Evolutionary conservation across 164 flowering plant genomes (phyloP).

Genomic region (Kingdonia uniflora): DNA sequence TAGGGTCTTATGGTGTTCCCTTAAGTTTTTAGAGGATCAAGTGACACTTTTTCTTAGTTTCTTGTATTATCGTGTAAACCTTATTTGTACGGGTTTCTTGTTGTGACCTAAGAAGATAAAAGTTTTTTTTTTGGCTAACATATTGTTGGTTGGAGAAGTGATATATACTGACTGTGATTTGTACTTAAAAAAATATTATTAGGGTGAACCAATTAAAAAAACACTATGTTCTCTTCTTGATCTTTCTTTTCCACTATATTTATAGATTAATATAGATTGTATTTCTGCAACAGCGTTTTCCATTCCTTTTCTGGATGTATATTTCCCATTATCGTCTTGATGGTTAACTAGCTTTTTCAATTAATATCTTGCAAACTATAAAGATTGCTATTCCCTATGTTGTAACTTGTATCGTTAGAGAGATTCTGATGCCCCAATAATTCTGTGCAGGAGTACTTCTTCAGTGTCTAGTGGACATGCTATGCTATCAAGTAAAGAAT

Average conservation of each 20-base stretch:
- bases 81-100: too few species aligned
- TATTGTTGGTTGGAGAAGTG: too few species aligned
- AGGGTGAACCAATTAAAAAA: too few species aligned
- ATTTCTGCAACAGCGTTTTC: background rate
- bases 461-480: conserved; percentile 59
- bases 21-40: too few species aligned
- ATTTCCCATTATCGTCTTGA: background rate
- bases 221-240: too few species aligned
- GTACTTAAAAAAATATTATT: too few species aligned
- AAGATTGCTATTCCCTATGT: background rate
- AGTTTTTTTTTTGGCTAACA: too few species aligned
- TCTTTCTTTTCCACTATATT: background rate
- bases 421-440: conserved; percentile 7
- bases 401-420: background rate
- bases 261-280: background rate
- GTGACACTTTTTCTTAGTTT: too few species aligned
- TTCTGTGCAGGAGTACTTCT: conserved; percentile 48
- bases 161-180: too few species aligned
- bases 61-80: too few species aligned
- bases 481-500: conserved; percentile 46
- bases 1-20: too few species aligned
- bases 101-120: too few species aligned
- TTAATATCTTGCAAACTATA: background rate
- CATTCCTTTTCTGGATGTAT: background rate
- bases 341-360: background rate